These are phyloP conservation scores for Alternaria arborescens DNA, from an alignment of 2,329 filamentous ascomycete species.

Conservation along the genomic window DNA sequence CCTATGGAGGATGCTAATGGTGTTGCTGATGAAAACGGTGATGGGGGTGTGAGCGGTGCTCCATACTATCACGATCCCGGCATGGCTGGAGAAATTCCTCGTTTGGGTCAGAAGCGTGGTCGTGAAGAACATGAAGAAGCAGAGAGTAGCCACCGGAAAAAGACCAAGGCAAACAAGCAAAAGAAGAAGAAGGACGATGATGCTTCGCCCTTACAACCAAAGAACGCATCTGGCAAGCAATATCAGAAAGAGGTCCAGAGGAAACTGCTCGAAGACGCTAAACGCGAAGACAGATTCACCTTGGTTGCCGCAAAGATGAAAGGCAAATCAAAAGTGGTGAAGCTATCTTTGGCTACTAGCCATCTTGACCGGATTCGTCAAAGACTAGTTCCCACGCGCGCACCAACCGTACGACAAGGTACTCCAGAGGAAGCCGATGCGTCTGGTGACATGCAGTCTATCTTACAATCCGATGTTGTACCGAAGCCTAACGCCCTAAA, in stretches of 20 bases:
- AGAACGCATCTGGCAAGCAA: conserved; percentile 56
- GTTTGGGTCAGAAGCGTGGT: conserved; percentile 43
- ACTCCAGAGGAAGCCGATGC: conserved; percentile 37
- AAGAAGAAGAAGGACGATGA: conserved; percentile 50
- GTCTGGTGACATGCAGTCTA: conserved; percentile 32
- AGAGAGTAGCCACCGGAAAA: conserved; percentile 26
- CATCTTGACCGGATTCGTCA: conserved; percentile 49
- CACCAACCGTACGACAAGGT: conserved; percentile 23
- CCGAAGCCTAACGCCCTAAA: conserved; percentile 26
- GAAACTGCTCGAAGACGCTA: conserved; percentile 53
- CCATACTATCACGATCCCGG: conserved; percentile 38
- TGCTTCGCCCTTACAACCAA: conserved; percentile 45
- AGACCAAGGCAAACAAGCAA: conserved; percentile 34
- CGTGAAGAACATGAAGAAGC: conserved; percentile 41
- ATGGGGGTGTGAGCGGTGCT: conserved; percentile 21
- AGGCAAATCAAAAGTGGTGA: conserved; percentile 56
- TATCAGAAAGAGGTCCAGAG: conserved; percentile 59
- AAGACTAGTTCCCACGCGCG: conserved; percentile 41
- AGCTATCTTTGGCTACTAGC: conserved; percentile 48
- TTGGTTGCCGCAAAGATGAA: conserved; percentile 57
- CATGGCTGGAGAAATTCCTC: conserved; percentile 39
- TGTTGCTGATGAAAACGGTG: conserved; percentile 37
- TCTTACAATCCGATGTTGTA: conserved; percentile 50
- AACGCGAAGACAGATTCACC: conserved; percentile 56
- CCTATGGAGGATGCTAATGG: conserved; percentile 41